Conservation (phyloP, 2,329 filamentous ascomycete species). For the Fusarium floridanum region DNA sequence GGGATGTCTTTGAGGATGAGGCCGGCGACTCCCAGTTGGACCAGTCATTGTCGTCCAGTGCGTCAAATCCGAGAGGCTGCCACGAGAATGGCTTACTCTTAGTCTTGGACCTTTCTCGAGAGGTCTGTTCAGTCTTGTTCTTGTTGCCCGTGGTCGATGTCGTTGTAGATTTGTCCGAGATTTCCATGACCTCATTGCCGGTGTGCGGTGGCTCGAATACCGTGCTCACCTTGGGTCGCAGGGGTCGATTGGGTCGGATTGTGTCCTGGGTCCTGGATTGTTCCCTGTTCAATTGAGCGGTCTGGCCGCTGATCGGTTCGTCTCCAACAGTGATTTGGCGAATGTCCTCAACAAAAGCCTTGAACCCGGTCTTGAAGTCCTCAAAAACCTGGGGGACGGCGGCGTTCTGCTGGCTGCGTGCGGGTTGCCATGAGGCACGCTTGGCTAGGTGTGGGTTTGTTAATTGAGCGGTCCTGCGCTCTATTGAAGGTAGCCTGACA, state of each 20-base stretch:
- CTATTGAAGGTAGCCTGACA: constrained; percentile 45
- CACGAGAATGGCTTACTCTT: constrained; percentile 70
- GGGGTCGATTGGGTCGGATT: constrained; percentile 58
- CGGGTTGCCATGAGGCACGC: constrained; percentile 71
- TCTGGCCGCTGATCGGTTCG: constrained; percentile 77
- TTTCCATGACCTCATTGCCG: constrained; percentile 24
- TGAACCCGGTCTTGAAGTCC: constrained; percentile 89
- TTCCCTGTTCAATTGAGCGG: constrained; percentile 33
- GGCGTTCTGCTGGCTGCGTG: constrained; percentile 59
- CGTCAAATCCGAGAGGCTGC: constrained; percentile 69
- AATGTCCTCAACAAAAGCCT: constrained; percentile 96
- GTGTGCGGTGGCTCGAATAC: constrained; percentile 55
- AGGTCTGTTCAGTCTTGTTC: constrained; percentile 45
- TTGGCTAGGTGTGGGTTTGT: constrained; percentile 61
- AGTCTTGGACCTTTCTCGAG: constrained; percentile 54
- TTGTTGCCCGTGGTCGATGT: constrained; percentile 49
- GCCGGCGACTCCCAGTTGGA: constrained; percentile 72
- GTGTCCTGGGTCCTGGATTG: constrained; percentile 58
- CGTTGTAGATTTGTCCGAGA: constrained; percentile 34
- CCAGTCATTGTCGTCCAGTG: constrained; percentile 73
- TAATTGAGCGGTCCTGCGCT: constrained; percentile 52
- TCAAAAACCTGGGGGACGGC: constrained; percentile 83
- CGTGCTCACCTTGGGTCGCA: constrained; percentile 58
- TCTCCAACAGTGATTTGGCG: constrained; percentile 96
- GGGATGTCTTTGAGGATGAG: constrained; percentile 64